phyloP scores from a whole-genome alignment of 345 rosid genomes.

The Pugionium dolabratum region DNA sequence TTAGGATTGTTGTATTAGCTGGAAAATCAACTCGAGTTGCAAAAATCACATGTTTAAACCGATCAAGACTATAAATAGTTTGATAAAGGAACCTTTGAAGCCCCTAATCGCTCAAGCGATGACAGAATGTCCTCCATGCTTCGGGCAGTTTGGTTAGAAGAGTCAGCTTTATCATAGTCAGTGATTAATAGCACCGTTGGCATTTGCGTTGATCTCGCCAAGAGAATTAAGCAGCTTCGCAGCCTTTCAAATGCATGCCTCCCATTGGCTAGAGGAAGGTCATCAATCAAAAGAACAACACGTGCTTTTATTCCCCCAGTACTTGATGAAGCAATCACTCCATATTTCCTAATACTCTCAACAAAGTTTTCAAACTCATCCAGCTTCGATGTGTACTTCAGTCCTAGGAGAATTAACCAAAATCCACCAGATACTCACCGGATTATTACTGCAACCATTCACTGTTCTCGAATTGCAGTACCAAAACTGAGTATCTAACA shows the following conservation, averaged over 20 bases:
- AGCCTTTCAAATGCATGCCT: conserved; percentile 74
- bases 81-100: conserved; percentile 68
- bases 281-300: conserved; percentile 74
- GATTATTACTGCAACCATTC: background rate
- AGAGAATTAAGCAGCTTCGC: conserved; percentile 63
- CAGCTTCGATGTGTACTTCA: conserved; percentile 78
- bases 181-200: conserved; percentile 77
- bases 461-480: background rate
- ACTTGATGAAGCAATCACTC: conserved; percentile 55
- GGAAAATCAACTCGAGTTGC: conserved; percentile 34
- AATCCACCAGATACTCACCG: background rate
- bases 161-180: conserved; percentile 57
- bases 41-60: conserved; percentile 17
- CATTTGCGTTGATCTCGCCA: conserved; percentile 61
- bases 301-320: conserved; percentile 44
- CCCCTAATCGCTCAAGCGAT: conserved; percentile 79
- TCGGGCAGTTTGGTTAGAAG: conserved; percentile 52
- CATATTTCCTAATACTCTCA: conserved; percentile 73
- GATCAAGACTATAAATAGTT: conserved; percentile 28
- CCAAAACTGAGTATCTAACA: conserved; percentile 3
- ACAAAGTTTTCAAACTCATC: conserved; percentile 85
- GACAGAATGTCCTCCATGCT: conserved; percentile 64
- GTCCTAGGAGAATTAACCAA: conserved; percentile 46
- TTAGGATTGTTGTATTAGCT: background rate
- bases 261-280: conserved; percentile 75